Percentiles rank a stretch among this genome's conserved stretches.
Conservation (phyloP, 164 flowering plant species). For the grape (Vitis vinifera) region DNA sequence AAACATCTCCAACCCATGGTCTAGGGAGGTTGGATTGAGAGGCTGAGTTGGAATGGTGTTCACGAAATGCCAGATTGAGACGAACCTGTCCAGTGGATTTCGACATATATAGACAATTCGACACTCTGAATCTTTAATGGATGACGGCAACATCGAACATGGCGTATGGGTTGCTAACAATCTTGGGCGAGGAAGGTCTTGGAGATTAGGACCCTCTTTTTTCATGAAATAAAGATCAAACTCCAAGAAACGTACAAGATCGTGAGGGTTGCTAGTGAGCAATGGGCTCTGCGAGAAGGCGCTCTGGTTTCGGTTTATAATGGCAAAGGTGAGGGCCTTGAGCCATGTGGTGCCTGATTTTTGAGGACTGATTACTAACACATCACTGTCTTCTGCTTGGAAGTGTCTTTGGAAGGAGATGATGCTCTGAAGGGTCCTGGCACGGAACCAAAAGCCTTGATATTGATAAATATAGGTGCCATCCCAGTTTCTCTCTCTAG, state of each 20-base stretch:
- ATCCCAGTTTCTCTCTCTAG: too few relatives aligned
- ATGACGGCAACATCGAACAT: conserved; percentile 12
- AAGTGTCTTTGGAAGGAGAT: too few relatives aligned
- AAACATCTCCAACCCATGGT: not conserved
- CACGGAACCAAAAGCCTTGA: too few relatives aligned
- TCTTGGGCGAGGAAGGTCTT: conserved; percentile 14
- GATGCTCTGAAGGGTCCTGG: too few relatives aligned
- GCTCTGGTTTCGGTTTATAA: too few relatives aligned
- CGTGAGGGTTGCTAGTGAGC: conserved; percentile 21
- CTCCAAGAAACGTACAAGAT: conserved; percentile 22
- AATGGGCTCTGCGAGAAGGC: not conserved
- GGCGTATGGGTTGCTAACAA: conserved; percentile 24
- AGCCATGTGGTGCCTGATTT: too few relatives aligned
- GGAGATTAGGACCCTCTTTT: conserved; percentile 5
- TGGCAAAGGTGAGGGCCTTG: too few relatives aligned
- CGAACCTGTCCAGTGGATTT: conserved; percentile 22
- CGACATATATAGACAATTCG: conserved; percentile 23
- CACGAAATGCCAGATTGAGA: conserved; percentile 20
- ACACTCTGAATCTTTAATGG: conserved; percentile 15
- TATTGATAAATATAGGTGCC: too few relatives aligned
- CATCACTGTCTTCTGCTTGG: too few relatives aligned
- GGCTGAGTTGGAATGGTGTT: too few relatives aligned
- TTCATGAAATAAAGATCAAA: conserved; percentile 3
- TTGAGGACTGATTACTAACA: too few relatives aligned
- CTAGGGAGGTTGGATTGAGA: too few relatives aligned